A percentile compares a stretch with the other conserved stretches of the same genome.
phyloP scores from a whole-genome alignment of 73 alveolate species.

The Tetrahymena borealis region DNA sequence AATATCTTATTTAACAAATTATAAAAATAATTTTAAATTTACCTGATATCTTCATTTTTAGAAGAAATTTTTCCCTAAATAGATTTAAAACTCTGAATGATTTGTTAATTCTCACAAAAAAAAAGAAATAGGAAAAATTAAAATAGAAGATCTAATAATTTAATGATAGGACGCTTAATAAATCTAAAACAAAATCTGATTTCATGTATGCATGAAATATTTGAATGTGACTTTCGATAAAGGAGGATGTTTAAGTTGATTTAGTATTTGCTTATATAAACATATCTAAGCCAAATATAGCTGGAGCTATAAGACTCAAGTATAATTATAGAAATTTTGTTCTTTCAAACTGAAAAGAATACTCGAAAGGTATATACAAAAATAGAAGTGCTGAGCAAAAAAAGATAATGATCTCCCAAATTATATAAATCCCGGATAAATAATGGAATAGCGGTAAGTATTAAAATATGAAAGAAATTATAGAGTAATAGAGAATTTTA shows the following conservation, averaged over 20 bases:
- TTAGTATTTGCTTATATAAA: background rate
- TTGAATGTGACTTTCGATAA: background rate
- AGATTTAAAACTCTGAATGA: background rate
- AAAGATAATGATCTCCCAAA: background rate
- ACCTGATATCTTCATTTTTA: background rate
- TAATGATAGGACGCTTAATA: background rate
- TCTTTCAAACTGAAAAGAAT: background rate
- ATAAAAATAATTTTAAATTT: background rate
- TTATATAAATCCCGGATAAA: background rate
- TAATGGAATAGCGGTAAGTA: background rate
- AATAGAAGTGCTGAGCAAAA: background rate
- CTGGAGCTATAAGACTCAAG: background rate
- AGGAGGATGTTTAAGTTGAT: background rate
- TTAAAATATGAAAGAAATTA: background rate
- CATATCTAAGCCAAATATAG: background rate
- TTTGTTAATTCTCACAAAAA: background rate
- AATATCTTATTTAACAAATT: background rate
- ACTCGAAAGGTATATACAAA: background rate
- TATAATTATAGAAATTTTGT: background rate
- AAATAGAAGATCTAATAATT: background rate
- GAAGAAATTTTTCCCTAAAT: background rate
- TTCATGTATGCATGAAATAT: background rate
- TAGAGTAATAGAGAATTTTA: background rate
- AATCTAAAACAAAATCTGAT: background rate
- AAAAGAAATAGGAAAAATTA: background rate